Evolutionary conservation across 2,329 filamentous ascomycete genomes (phyloP).

Genomic region (Neoscytalidium dimidiatum): DNA sequence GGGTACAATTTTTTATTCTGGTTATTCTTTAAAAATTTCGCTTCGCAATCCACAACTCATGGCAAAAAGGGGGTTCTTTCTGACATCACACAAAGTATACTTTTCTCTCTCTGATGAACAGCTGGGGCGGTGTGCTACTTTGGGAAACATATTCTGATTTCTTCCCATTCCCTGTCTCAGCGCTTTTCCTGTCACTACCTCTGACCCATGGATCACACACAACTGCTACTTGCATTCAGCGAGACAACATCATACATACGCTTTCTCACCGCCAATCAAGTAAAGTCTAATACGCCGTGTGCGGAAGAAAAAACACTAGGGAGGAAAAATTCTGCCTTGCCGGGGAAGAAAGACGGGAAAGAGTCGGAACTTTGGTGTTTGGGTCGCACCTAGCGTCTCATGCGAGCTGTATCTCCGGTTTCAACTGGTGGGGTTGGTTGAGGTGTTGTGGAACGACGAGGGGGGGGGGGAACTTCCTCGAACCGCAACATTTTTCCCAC

Average conservation of each 20-base stretch:
- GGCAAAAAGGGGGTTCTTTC: conserved; percentile 1
- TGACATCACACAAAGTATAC: background rate
- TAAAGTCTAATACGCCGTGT: conserved; percentile 16
- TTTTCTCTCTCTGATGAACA: background rate
- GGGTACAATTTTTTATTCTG: background rate
- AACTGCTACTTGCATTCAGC: background rate
- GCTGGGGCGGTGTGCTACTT: background rate
- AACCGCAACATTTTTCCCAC: background rate
- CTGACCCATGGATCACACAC: background rate
- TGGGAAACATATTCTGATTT: background rate
- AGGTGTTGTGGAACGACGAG: background rate
- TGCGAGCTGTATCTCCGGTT: background rate
- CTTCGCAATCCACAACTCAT: background rate
- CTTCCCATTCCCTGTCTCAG: background rate
- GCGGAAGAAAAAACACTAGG: background rate
- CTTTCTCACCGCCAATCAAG: background rate
- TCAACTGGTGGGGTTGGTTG: background rate
- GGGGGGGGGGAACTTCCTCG: too few species aligned
- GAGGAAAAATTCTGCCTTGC: background rate
- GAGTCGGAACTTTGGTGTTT: background rate
- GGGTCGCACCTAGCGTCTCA: background rate
- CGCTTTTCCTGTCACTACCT: background rate
- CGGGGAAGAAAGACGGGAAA: background rate
- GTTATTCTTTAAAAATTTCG: background rate
- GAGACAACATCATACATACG: background rate